Conservation (phyloP, 2,329 filamentous ascomycete species). For the Ceratocystiopsis sp. region DNA sequence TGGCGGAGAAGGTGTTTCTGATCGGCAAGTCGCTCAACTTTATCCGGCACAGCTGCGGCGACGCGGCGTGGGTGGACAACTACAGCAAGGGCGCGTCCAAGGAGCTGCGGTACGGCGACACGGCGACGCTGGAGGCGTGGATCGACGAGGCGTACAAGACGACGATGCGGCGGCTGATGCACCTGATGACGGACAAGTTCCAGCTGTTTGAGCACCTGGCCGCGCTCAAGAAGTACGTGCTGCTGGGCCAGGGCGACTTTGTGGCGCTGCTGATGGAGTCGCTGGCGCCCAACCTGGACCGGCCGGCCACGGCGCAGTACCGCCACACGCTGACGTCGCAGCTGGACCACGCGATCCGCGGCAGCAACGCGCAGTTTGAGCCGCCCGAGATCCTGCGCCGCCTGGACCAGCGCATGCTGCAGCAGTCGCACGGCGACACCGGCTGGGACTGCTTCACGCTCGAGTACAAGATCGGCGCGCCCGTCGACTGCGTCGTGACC, state of each 20-base stretch:
- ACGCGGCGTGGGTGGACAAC: conserved; percentile 85
- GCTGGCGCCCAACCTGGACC: conserved; percentile 76
- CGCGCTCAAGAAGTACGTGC: conserved; percentile 84
- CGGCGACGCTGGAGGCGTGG: conserved; percentile 73
- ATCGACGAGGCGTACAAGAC: conserved; percentile 97
- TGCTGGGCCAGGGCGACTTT: conserved; percentile 92
- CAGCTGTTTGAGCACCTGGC: conserved; percentile 82
- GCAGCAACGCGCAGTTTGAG: conserved; percentile 94
- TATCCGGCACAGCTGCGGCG: conserved; percentile 86
- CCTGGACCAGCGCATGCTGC: conserved; percentile 94
- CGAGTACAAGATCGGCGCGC: conserved; percentile 95
- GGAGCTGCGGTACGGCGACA: conserved; percentile 83
- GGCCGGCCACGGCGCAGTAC: conserved; percentile 92
- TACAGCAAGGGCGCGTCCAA: conserved; percentile 90
- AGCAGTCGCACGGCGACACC: conserved; percentile 89
- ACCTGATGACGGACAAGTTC: conserved; percentile 91
- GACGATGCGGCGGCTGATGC: conserved; percentile 87
- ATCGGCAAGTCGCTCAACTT: conserved; percentile 98
- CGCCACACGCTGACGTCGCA: conserved; percentile 95
- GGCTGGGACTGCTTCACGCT: conserved; percentile 99
- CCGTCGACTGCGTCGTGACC: conserved; percentile 91
- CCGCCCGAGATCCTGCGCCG: conserved; percentile 78
- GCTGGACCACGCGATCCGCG: conserved; percentile 88
- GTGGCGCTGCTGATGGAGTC: conserved; percentile 96
- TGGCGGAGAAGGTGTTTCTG: conserved; percentile 89